These are phyloP conservation scores for Mycena latifolia DNA, from an alignment of 768 basidiomycete genomes.

Conservation along the genomic window DNA sequence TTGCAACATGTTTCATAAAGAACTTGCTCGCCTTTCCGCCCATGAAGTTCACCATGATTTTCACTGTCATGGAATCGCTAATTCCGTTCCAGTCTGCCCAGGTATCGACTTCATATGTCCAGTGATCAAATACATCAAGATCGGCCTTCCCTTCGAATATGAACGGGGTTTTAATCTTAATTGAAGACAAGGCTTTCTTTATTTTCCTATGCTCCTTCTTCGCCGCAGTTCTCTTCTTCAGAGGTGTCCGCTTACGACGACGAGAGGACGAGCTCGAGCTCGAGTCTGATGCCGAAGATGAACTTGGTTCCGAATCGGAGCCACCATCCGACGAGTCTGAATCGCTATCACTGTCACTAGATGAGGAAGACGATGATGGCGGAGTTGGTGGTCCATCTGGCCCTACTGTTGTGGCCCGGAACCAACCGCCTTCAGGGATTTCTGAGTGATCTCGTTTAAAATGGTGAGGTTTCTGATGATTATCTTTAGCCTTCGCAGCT, in stretches of 20 bases:
- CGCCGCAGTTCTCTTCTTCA: neutral
- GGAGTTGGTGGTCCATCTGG: neutral
- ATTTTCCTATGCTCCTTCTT: constrained; percentile 2
- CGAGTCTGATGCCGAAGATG: neutral
- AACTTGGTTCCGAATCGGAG: neutral
- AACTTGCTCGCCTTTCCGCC: constrained; percentile 37
- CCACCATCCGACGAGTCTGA: neutral
- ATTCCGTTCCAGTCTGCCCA: constrained; percentile 32
- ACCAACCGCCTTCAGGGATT: constrained; percentile 24
- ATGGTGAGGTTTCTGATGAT: constrained; percentile 7
- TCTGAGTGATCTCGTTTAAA: constrained; percentile 9
- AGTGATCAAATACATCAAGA: constrained; percentile 34
- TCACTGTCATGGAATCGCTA: constrained; percentile 13
- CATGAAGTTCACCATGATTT: constrained; percentile 36
- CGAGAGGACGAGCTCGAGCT: neutral
- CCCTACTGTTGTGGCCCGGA: neutral
- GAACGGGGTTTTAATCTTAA: constrained; percentile 32
- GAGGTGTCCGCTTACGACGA: constrained; percentile 4
- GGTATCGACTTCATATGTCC: no score
- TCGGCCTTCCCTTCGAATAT: constrained; percentile 33
- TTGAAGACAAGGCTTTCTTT: constrained; percentile 19
- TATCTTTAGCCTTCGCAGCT: neutral
- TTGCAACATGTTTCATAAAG: no score
- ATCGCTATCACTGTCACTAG: neutral
- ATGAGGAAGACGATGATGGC: constrained; percentile 1